phyloP scores from a whole-genome alignment of 2,329 filamentous ascomycete genomes.

The Fusarium redolens region DNA sequence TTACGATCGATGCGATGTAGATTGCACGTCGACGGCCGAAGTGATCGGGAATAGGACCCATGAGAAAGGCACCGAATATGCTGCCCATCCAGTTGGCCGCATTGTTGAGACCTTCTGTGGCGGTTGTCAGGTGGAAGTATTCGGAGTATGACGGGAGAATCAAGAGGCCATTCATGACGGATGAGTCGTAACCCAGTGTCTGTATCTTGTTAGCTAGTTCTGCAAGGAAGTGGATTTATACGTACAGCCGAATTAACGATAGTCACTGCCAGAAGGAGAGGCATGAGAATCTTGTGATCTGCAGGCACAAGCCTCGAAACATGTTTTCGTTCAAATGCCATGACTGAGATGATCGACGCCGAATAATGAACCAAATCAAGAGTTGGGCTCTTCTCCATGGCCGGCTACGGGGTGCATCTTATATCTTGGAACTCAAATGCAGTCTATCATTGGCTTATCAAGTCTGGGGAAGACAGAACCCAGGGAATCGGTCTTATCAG shows the following conservation, averaged over 20 bases:
- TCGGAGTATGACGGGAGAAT: not conserved
- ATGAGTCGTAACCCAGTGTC: not conserved
- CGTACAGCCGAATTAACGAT: not conserved
- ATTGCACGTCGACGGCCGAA: conserved; percentile 1
- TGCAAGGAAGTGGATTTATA: accelerated
- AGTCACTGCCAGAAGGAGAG: not conserved
- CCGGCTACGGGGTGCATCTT: not conserved
- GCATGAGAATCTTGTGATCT: not conserved
- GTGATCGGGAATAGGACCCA: not conserved
- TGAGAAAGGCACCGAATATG: not conserved
- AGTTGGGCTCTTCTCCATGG: not conserved
- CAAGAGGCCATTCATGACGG: not conserved
- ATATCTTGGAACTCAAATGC: not conserved
- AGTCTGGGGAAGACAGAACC: not conserved
- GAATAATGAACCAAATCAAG: not conserved
- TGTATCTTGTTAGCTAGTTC: not conserved
- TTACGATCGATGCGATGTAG: not conserved
- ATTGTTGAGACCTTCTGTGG: conserved; percentile 1
- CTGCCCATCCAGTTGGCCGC: conserved; percentile 1
- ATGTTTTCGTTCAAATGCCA: not conserved
- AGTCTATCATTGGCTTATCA: not conserved
- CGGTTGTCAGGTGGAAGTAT: not conserved
- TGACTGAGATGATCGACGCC: not conserved
- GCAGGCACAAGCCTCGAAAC: conserved; percentile 1
- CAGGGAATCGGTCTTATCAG: not conserved